Conservation (phyloP, 306 rosid genomes). For the Betula pendula region DNA sequence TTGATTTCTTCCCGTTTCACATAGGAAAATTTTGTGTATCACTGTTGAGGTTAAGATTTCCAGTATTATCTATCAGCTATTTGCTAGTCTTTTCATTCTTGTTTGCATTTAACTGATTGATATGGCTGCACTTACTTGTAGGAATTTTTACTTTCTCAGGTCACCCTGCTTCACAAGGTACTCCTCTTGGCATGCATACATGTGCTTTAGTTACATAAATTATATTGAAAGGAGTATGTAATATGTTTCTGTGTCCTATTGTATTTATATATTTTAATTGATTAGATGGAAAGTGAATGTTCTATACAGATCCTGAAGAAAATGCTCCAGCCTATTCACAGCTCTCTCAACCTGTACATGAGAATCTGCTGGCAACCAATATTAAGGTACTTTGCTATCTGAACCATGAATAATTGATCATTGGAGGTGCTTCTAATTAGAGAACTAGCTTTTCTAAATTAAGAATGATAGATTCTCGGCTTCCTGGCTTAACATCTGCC, state of each 20-base stretch:
- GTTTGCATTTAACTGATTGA: constrained; percentile 22
- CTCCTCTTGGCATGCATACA: background rate
- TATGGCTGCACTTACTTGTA: constrained; percentile 5
- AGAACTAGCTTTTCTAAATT: background rate
- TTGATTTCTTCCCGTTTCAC: background rate
- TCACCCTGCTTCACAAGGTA: constrained; percentile 52
- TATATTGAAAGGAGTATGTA: background rate
- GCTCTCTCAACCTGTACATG: constrained; percentile 49
- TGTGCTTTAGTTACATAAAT: background rate
- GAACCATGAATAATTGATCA: background rate
- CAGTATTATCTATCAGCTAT: background rate
- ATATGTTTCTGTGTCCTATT: background rate
- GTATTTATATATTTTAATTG: background rate
- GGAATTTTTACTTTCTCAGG: constrained; percentile 54
- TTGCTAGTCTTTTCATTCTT: background rate
- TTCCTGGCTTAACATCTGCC: constrained; percentile 12
- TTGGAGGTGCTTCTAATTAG: constrained; percentile 2
- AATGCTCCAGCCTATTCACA: constrained; percentile 51
- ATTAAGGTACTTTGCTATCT: constrained; percentile 40
- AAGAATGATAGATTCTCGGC: constrained; percentile 3
- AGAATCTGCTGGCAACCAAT: constrained; percentile 52
- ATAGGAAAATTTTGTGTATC: background rate
- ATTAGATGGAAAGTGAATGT: background rate
- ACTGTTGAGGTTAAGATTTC: constrained; percentile 1
- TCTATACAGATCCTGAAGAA: constrained; percentile 55